Conservation (phyloP, 1,284 basidiomycete species). For the Sanghuangporus weigelae region DNA sequence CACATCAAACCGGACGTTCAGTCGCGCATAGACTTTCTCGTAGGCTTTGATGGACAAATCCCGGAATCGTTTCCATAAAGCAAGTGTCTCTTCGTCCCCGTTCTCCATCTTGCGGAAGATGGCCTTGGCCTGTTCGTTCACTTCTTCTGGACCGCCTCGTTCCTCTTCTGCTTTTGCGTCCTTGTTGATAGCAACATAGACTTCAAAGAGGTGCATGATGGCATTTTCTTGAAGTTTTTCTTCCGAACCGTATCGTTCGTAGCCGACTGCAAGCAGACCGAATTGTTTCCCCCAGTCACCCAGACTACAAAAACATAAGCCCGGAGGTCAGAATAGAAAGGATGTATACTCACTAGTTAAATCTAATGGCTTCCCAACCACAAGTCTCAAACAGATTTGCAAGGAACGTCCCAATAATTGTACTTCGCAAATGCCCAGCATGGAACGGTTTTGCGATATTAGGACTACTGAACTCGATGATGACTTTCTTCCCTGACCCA, state of each 20-base stretch:
- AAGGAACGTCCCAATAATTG: conserved; percentile 96
- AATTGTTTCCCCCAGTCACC: conserved; percentile 95
- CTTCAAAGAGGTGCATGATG: conserved; percentile 91
- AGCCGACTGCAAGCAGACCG: conserved; percentile 83
- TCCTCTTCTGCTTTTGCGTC: conserved; percentile 66
- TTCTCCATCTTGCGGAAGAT: conserved; percentile 98
- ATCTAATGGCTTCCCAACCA: conserved; percentile 86
- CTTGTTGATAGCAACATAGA: conserved; percentile 93
- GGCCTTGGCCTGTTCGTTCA: conserved; percentile 76
- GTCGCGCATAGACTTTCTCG: conserved; percentile 80
- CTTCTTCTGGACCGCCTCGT: conserved; percentile 19
- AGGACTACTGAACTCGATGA: conserved; percentile 91
- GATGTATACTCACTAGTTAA: conserved; percentile 65
- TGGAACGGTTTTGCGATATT: conserved; percentile 99
- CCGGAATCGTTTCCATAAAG: conserved; percentile 92
- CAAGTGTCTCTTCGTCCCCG: conserved; percentile 78
- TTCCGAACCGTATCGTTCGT: conserved; percentile 86
- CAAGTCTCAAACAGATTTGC: conserved; percentile 89
- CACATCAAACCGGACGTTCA: conserved; percentile 92
- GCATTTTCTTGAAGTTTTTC: conserved; percentile 83
- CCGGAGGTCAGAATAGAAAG: neutral
- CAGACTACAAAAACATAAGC: conserved; percentile 32
- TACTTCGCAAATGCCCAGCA: conserved; percentile 93
- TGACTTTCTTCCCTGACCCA: conserved; percentile 76
- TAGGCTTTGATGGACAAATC: conserved; percentile 91